Conservation (phyloP, 176 grass and related monocot species). For the Triticum monococcum region DNA sequence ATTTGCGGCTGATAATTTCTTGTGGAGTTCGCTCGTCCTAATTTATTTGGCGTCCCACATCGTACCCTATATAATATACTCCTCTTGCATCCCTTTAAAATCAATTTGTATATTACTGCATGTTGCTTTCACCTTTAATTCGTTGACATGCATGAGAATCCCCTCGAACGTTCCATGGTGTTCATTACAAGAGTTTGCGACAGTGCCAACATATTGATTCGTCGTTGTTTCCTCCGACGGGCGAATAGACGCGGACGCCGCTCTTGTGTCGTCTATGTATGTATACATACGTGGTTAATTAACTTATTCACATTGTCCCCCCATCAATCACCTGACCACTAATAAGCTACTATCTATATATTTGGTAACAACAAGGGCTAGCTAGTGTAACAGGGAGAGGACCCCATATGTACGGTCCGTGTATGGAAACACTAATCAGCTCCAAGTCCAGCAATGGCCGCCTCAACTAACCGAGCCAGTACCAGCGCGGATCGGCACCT, state of each 20-base stretch:
- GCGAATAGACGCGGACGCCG: neutral
- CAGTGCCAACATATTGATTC: neutral
- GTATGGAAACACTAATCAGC: neutral
- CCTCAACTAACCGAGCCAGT: neutral
- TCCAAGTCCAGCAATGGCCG: neutral
- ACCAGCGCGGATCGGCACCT: neutral
- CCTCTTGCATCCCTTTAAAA: no score
- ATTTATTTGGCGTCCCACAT: neutral
- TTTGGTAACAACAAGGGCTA: neutral
- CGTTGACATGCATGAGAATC: neutral
- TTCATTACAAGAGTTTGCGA: neutral
- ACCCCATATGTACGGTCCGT: neutral
- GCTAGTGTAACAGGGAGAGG: neutral
- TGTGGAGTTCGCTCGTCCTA: neutral
- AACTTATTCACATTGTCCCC: no score
- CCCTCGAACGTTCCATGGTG: neutral
- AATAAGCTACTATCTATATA: neutral
- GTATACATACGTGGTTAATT: neutral
- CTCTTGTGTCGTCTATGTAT: neutral
- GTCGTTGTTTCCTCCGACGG: neutral
- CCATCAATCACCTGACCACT: no score
- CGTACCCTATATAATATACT: neutral
- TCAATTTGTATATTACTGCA: neutral
- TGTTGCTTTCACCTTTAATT: neutral
- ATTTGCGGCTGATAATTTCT: neutral